Conservation (phyloP, 345 rosid genomes). For the Rhizophora mangle region DNA sequence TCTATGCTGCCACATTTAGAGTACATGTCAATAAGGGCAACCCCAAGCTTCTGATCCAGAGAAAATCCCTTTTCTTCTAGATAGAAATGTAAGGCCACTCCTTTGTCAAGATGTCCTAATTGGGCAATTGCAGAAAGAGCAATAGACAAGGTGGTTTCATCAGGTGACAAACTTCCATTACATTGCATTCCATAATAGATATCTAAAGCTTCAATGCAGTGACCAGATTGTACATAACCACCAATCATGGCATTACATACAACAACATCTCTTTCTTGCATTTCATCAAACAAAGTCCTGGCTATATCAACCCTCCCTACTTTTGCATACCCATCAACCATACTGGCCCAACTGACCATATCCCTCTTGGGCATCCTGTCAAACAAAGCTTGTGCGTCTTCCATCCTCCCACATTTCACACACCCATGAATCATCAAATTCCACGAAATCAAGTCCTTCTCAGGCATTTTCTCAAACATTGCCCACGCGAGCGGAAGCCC, state of each 20-base stretch:
- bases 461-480: constrained; percentile 52
- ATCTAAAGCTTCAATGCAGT: constrained; percentile 31
- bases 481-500: constrained; percentile 40
- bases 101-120: constrained; percentile 32
- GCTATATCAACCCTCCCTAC: constrained; percentile 29
- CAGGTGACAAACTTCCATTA: constrained; percentile 24
- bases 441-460: constrained; percentile 47
- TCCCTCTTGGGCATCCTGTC: constrained; percentile 43
- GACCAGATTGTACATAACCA: constrained; percentile 38
- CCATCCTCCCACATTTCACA: constrained; percentile 37
- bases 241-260: constrained; percentile 47
- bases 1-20: constrained; percentile 49
- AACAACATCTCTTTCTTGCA: constrained; percentile 41
- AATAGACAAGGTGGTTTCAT: constrained; percentile 30
- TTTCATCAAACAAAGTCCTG: constrained; percentile 33
- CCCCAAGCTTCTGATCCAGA: constrained; percentile 40
- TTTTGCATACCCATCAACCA: constrained; percentile 47
- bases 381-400: constrained; percentile 40
- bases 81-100: constrained; percentile 30
- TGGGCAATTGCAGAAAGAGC: constrained; percentile 42
- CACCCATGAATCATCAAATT: constrained; percentile 45
- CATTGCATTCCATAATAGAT: constrained; percentile 34
- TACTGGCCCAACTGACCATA: constrained; percentile 42
- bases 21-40: constrained; percentile 49
- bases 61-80: constrained; percentile 20